These are phyloP conservation scores for Fusarium metavorans DNA, from an alignment of 2,329 filamentous ascomycete species.

Conservation along the genomic window DNA sequence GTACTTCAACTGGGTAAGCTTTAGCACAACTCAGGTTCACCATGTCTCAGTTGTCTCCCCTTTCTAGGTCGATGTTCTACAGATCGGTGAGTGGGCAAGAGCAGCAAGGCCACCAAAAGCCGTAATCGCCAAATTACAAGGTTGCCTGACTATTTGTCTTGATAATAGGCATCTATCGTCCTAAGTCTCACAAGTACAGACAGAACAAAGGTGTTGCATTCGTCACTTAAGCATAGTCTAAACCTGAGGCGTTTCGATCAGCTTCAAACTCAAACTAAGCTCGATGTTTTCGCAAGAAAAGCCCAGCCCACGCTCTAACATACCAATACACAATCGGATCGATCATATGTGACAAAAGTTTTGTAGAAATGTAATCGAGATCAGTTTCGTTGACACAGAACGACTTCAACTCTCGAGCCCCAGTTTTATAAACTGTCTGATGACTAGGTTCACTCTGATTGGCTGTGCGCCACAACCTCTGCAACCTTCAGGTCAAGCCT, in stretches of 20 bases:
- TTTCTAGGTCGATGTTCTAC: neutral
- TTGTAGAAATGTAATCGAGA: neutral
- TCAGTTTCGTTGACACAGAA: neutral
- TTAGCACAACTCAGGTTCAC: neutral
- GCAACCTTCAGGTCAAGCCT: conserved; percentile 14
- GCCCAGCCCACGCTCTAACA: neutral
- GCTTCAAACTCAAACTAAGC: neutral
- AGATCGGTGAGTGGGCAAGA: neutral
- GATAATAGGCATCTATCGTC: neutral
- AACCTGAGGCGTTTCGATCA: neutral
- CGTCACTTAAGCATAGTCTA: neutral
- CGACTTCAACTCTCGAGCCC: neutral
- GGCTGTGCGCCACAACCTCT: neutral
- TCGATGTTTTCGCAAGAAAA: neutral
- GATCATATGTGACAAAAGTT: neutral
- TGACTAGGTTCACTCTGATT: conserved; percentile 22
- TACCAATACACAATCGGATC: neutral
- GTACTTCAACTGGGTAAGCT: neutral
- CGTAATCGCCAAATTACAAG: neutral
- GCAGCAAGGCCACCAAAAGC: neutral
- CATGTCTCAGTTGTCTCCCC: neutral
- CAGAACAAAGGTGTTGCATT: neutral
- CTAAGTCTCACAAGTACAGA: neutral
- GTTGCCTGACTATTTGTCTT: neutral
- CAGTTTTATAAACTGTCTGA: neutral